Evolutionary conservation across 495 filamentous ascomycete species (phyloP).

Genomic region (Penicillium egyptiacum): DNA sequence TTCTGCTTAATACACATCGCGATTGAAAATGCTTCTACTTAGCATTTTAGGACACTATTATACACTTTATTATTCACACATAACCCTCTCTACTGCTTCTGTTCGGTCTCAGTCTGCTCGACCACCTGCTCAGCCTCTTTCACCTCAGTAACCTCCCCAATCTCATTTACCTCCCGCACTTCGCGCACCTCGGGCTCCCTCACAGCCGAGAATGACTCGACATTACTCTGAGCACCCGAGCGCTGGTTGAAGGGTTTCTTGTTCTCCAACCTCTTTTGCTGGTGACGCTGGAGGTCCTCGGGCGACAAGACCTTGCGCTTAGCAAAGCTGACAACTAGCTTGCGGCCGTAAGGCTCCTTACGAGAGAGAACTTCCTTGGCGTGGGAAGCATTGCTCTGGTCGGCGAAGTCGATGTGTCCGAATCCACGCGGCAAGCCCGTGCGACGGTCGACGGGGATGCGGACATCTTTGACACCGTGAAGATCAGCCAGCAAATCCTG

Average conservation of each 20-base stretch:
- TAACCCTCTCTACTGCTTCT: background rate
- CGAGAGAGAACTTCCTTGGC: slow-evolving; percentile 58
- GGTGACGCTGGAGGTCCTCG: background rate
- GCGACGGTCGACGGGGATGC: slow-evolving; percentile 84
- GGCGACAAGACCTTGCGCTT: slow-evolving; percentile 14
- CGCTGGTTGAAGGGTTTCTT: background rate
- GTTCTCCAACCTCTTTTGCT: slow-evolving; percentile 9
- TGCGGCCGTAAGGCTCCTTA: slow-evolving; percentile 63
- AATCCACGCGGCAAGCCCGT: slow-evolving; percentile 89
- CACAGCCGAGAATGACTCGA: background rate
- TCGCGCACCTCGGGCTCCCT: background rate
- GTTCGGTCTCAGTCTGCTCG: background rate
- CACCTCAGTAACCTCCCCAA: background rate
- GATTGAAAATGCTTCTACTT: background rate
- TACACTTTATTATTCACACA: background rate
- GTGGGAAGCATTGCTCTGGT: slow-evolving; percentile 57
- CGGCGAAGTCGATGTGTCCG: slow-evolving; percentile 81
- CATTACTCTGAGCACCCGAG: background rate
- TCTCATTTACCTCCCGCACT: background rate
- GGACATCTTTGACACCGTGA: slow-evolving; percentile 72
- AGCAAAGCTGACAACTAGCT: slow-evolving; percentile 65
- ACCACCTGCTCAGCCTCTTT: background rate
- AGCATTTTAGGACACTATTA: background rate
- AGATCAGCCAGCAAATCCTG: slow-evolving; percentile 76
- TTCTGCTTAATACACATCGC: background rate